Evolutionary conservation across 768 basidiomycete genomes (phyloP), one percentile per base, ranked within the genome.

Genomic region (Chalciporus chontae): DNA sequence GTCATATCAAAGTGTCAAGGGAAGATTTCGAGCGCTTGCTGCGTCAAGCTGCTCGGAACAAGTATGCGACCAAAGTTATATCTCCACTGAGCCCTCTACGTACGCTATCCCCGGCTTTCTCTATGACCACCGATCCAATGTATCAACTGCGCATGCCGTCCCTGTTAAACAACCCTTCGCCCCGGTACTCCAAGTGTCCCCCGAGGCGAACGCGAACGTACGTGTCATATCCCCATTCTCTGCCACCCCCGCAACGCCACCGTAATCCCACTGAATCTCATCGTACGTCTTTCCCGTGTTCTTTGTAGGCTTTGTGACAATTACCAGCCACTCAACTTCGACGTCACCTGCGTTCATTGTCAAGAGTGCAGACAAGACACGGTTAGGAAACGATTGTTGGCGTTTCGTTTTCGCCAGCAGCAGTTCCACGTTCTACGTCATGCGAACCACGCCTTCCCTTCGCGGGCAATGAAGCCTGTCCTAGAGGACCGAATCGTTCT

Each of bases 41-140:
- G 39, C 57, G 55, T 23, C 62, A 68, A 39, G 54, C 57, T 8
- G 29, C 41, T 31, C 43, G 52, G 36, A 69, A 66, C 37, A 64
- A 57, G 39, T 18, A 64, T 38, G 50, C 68, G 9, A 47, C 68
- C 1, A 66, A 54, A 56, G 27, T 68, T 18, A 34, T 62, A 45
- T 69, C 68, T 52, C 67, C 67, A 17, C 31, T 68, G 50, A 68
- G 44, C 48, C 67, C 68, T 31, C 66, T 68, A 31, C 68, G 64
- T 42, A 18, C 53, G 3, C 17, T 58, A 7, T n/a, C 47, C 2
- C 42, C 53, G 45, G 45, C 51, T 21, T 23, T 36, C 15, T 40
- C 41, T 26, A 32, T 69, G n/a, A 54, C 55, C 32, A 9, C 41
- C 19, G 51, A 66, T 48, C 53, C 53, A 18, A 45, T 38, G 7